Evolutionary conservation across 2,329 filamentous ascomycete species (phyloP), one percentile per base, ranked within the genome.

Genomic region (Graphiopsis chlorocephala): DNA sequence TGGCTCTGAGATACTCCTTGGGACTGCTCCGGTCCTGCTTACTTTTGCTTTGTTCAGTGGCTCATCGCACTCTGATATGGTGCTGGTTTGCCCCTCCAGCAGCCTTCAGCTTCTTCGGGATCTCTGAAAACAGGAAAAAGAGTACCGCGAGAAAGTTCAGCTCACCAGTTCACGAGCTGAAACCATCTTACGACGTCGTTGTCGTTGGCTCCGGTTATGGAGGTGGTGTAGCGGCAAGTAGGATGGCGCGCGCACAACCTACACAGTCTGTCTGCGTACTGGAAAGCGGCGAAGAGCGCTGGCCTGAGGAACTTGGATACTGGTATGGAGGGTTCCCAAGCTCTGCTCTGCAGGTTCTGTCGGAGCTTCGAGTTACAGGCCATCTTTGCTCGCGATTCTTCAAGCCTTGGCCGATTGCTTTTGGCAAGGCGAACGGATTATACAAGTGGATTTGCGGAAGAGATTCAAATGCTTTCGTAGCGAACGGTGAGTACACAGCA

Each of bases 141-240:
- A 14, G 4, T 10, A 14, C 17, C 5, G n/a, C 15, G 50, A 31
- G 26, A 29, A 53, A 28, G 3, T 0, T 53, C 8, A 53, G 50
- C 50, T 53, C 50, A 67, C 67, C 68, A 68, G 2, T 56, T 66
- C 42, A 69, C 66, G 7, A 62, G 63, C 29, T 58, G 53, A 42
- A 50, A 64, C 5, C n/a, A 3, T 48, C 50, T 7, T 90, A 91
- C 69, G 88, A 90, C 75, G 84, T 84, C 45, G 82, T 91, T 12
- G 86, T 90, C 31, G 85, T 90, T 64, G 88, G 88, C 1, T 89
- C 87, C 11, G 88, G 88, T 1, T 91, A 90, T 73, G 88, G 88
- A 26, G 88, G 86, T 45, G 85, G 83, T 26, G 84, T 90, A 23
- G 88, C 88, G 2, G 88, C 88, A 0, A 85, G 86, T 25, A 82